phyloP scores from a whole-genome alignment of 2,329 filamentous ascomycete genomes.

The Diaporthe eres region DNA sequence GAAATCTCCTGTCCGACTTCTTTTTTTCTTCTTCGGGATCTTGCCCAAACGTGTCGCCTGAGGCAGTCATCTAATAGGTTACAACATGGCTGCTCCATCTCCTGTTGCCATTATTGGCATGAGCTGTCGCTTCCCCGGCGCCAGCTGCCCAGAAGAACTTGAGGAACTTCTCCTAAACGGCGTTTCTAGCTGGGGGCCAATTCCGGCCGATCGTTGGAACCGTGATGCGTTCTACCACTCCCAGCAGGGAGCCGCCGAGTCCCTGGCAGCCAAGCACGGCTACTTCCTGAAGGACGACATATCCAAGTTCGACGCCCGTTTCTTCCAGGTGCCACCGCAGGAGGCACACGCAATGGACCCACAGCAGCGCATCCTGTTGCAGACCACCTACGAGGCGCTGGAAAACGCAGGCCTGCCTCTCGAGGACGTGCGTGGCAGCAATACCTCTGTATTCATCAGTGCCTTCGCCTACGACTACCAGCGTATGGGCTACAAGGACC shows the following conservation, averaged over 20 bases:
- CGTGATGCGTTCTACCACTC: constrained; percentile 52
- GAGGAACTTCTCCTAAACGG: constrained; percentile 49
- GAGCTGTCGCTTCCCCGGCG: constrained; percentile 34
- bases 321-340: constrained; percentile 20
- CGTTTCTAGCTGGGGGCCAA: constrained; percentile 48
- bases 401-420: constrained; percentile 52
- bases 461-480: constrained; percentile 45
- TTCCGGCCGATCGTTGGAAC: constrained; percentile 53
- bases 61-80: background rate
- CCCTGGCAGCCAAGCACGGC: constrained; percentile 50
- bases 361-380: constrained; percentile 50
- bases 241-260: constrained; percentile 50
- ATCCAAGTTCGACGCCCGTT: constrained; percentile 50
- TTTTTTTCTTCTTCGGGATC: too few relatives aligned
- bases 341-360: constrained; percentile 45
- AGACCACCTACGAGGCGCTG: constrained; percentile 53
- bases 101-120: constrained; percentile 30
- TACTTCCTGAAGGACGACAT: constrained; percentile 53
- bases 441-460: constrained; percentile 52
- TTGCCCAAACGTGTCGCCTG: background rate
- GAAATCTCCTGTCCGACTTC: background rate
- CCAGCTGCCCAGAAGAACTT: constrained; percentile 50
- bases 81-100: background rate
- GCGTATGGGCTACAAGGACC: constrained; percentile 43
- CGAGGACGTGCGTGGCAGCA: constrained; percentile 48